phyloP scores from a whole-genome alignment of 768 basidiomycete species.

The Lanmaoa rubissima region DNA sequence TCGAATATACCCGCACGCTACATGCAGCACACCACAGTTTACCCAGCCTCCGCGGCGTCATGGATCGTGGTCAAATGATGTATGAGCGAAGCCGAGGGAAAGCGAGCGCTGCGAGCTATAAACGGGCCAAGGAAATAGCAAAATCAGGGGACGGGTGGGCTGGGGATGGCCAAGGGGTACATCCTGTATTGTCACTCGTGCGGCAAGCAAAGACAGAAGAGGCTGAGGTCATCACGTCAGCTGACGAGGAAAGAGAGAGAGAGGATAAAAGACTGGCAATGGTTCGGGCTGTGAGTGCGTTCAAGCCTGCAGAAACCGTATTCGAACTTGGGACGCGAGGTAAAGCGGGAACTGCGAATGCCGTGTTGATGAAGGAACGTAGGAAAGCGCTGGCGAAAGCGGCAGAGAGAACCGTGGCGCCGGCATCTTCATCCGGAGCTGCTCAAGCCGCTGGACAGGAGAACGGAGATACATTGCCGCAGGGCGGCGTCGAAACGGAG shows the following conservation, averaged over 20 bases:
- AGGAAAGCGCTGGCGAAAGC: slow-evolving; percentile 74
- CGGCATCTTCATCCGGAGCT: slow-evolving; percentile 26
- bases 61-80: slow-evolving; percentile 87
- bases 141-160: slow-evolving; percentile 69
- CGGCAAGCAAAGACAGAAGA: slow-evolving; percentile 36
- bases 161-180: slow-evolving; percentile 55
- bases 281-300: slow-evolving; percentile 73
- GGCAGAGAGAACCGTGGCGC: slow-evolving; percentile 42
- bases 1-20: slow-evolving; percentile 71
- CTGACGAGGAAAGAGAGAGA: slow-evolving; percentile 36
- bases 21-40: slow-evolving; percentile 66
- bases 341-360: slow-evolving; percentile 51
- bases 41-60: slow-evolving; percentile 69
- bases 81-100: slow-evolving; percentile 94
- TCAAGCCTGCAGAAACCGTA: slow-evolving; percentile 85
- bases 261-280: slow-evolving; percentile 58
- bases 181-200: slow-evolving; percentile 61
- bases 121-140: slow-evolving; percentile 83
- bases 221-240: slow-evolving; percentile 10
- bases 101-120: slow-evolving; percentile 81
- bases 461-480: slow-evolving; percentile 30
- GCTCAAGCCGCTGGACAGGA: slow-evolving; percentile 36
- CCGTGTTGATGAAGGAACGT: slow-evolving; percentile 84
- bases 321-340: slow-evolving; percentile 85
- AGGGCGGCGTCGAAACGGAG: slow-evolving; percentile 41